Base-by-base conservation (phyloP, 164 flowering plant species). In the Sextonia rubra region DNA sequence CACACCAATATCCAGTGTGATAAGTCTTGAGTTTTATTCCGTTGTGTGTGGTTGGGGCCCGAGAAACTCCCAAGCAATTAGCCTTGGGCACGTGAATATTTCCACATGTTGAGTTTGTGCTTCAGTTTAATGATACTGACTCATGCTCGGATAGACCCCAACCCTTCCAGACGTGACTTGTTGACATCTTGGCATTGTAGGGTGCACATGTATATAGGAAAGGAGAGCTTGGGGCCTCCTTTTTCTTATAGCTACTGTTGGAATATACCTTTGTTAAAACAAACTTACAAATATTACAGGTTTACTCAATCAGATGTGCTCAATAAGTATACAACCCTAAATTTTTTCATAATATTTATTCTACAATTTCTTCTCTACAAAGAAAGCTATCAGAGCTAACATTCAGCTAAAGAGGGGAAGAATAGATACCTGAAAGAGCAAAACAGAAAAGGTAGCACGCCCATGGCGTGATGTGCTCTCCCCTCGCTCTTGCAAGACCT, bases 401-500 rank as follows among this genome's bases (percentile, higher is more conserved):
- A 60, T 20, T 69, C 61, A 74, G 71, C 52, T 64, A 65, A 66
- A 30, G 27, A 23, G 47, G 49, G 63, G 7, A 60, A 30, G 26
- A 23, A 44, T 44, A 60, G 32, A 74, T 72, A 96, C 99, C 98
- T 93, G 98, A 78, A 96, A 96, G 71, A 96, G 94, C 77, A 96
- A 82, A 71, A 96, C 99, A 79, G 99, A 96, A 83, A 96, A 96
- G 70, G 97, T 92, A 63, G 98, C 98, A 64, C 99, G 98, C 52
- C 99, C 99, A 86, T 96, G 99, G 29, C 98, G 92, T 30, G 99
- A 93, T 74, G 99, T 96, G 86, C 99, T 96, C 85, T 96, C 99
- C 29, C 99, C 98, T 58, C 99, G 83, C 79, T 96, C 99, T 78
- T 96, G 99, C 83, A 96, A 79, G 29, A 96, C 99, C 99, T 96